phyloP scores from a whole-genome alignment of 2,329 filamentous ascomycete species.

The Colletotrichum melonis region DNA sequence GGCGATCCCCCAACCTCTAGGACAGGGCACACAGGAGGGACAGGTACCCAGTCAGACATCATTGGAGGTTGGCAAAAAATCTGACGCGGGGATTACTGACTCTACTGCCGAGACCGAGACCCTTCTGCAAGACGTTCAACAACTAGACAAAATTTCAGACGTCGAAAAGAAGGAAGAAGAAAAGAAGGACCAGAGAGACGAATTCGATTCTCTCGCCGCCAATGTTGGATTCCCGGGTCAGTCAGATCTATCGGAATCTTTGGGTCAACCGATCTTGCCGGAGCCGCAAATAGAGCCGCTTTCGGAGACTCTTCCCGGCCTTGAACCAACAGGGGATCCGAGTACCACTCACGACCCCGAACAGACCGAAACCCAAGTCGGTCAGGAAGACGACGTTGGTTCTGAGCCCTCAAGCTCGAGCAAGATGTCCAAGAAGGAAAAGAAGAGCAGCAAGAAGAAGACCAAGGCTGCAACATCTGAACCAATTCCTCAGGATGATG shows the following conservation, averaged over 20 bases:
- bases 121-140: constrained; percentile 40
- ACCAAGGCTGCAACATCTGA: constrained; percentile 23
- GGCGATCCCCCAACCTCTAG: constrained; percentile 35
- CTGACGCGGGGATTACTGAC: constrained; percentile 34
- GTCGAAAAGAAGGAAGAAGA: constrained; percentile 43
- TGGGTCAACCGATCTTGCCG: constrained; percentile 23
- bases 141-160: constrained; percentile 40
- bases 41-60: constrained; percentile 13
- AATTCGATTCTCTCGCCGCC: constrained; percentile 2
- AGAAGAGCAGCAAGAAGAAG: constrained; percentile 37
- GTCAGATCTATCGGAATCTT: constrained; percentile 22
- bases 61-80: constrained; percentile 28
- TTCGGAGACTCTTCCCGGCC: constrained; percentile 15
- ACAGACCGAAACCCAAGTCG: constrained; percentile 15
- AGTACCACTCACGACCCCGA: constrained; percentile 17
- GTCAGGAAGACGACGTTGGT: constrained; percentile 14
- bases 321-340: constrained; percentile 23
- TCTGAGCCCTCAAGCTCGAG: constrained; percentile 33
- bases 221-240: constrained; percentile 24
- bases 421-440: constrained; percentile 40
- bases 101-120: constrained; percentile 26
- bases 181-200: constrained; percentile 44
- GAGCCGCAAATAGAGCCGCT: constrained; percentile 27
- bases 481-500: constrained; percentile 6
- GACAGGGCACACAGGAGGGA: not conserved